A percentile compares a stretch with the other conserved stretches of the same genome.
Conservation (phyloP, 2,329 filamentous ascomycete species). For the Didymosphaeria variabile region DNA sequence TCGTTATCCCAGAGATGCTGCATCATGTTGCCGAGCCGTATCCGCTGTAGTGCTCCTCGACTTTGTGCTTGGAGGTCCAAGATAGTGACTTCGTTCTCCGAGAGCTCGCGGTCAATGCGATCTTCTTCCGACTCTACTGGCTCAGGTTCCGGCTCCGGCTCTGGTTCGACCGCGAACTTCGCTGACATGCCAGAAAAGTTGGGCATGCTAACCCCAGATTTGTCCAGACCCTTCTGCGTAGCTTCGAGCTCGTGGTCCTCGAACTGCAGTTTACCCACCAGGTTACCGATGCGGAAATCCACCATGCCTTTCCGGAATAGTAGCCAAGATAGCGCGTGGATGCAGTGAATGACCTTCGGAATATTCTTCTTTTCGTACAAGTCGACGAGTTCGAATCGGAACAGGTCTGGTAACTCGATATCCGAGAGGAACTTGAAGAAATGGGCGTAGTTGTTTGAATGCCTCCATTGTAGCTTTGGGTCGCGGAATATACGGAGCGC, state of each 20-base stretch:
- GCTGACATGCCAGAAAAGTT: constrained; percentile 98
- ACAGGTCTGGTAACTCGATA: constrained; percentile 90
- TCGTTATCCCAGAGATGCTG: constrained; percentile 89
- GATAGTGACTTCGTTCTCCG: constrained; percentile 76
- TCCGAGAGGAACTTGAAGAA: constrained; percentile 96
- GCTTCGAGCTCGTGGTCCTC: constrained; percentile 97
- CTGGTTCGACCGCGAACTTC: constrained; percentile 89
- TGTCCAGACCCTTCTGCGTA: constrained; percentile 96
- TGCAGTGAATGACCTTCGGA: constrained; percentile 98
- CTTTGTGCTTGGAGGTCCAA: constrained; percentile 87
- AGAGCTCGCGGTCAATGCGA: constrained; percentile 80
- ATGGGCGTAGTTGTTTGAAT: constrained; percentile 96
- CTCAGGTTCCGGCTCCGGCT: constrained; percentile 76
- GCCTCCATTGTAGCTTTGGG: constrained; percentile 86
- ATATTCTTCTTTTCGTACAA: constrained; percentile 99
- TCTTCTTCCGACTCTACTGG: constrained; percentile 89
- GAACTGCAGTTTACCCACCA: constrained; percentile 95
- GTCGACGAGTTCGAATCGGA: constrained; percentile 96
- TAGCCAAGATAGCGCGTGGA: constrained; percentile 97
- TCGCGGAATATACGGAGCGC: constrained; percentile 85
- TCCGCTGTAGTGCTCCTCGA: constrained; percentile 78
- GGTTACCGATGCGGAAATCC: constrained; percentile 93
- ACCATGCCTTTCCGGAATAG: constrained; percentile 94
- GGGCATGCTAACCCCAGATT: constrained; percentile 93
- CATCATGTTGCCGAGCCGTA: constrained; percentile 84